These are phyloP conservation scores for Penicillium occitanis DNA, from an alignment of 2,329 filamentous ascomycete genomes.

Conservation along the genomic window DNA sequence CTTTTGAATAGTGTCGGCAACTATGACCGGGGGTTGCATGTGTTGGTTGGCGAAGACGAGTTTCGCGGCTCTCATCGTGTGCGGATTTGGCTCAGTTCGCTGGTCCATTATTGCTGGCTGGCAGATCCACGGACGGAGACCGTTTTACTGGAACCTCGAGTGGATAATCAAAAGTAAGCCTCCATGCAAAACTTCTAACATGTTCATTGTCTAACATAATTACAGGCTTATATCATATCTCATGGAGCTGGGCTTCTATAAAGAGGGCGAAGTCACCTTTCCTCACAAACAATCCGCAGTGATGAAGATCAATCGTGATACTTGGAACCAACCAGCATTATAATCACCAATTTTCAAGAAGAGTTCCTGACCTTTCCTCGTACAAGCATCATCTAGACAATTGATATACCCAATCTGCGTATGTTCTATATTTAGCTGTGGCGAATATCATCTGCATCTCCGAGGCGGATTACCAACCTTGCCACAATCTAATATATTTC, in stretches of 20 bases:
- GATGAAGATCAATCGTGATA: constrained; percentile 75
- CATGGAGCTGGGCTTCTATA: constrained; percentile 73
- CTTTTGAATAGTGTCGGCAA: constrained; percentile 68
- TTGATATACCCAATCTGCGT: neutral
- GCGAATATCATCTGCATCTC: neutral
- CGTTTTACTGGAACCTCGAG: constrained; percentile 81
- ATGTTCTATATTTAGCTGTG: constrained; percentile 3
- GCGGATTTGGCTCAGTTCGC: constrained; percentile 74
- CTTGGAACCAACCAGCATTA: constrained; percentile 70
- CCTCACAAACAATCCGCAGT: constrained; percentile 91
- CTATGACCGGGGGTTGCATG: constrained; percentile 85
- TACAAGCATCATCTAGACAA: neutral
- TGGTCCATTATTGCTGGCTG: constrained; percentile 83
- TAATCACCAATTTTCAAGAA: constrained; percentile 30
- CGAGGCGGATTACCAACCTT: neutral
- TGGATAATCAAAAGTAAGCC: constrained; percentile 81
- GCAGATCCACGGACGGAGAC: constrained; percentile 78
- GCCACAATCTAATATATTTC: neutral
- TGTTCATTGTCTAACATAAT: neutral
- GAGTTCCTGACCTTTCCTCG: neutral
- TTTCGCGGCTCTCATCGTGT: constrained; percentile 77
- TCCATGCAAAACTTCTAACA: too few relatives aligned
- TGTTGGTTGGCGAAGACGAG: constrained; percentile 88
- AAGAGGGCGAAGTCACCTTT: constrained; percentile 81
- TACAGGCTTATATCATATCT: constrained; percentile 68